A percentile compares a stretch with the other conserved stretches of the same genome.
These are phyloP conservation scores for Adansonia rubrostipa DNA, from an alignment of 441 rosid genomes.

Conservation along the genomic window DNA sequence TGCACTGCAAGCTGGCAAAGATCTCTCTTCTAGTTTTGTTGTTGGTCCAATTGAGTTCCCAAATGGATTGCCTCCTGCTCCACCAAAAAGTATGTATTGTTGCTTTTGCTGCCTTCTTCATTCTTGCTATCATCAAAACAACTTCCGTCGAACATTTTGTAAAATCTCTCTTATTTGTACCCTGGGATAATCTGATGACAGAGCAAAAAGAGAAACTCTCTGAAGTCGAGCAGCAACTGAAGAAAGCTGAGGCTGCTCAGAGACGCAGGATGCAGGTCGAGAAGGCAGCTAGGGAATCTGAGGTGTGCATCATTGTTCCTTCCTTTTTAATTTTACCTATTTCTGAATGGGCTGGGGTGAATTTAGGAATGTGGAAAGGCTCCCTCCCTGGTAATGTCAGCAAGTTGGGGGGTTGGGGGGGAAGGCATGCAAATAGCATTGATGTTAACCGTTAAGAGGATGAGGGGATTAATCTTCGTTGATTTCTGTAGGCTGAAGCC, in stretches of 20 bases:
- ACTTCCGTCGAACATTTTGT: not conserved
- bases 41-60: conserved; percentile 46
- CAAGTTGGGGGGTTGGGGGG: not conserved
- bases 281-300: conserved; percentile 59
- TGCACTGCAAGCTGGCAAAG: conserved; percentile 54
- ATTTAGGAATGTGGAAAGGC: conserved; percentile 6
- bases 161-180: not conserved
- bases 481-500: conserved; percentile 51
- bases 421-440: not conserved
- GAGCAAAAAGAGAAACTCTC: conserved; percentile 57
- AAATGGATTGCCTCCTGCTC: conserved; percentile 58
- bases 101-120: conserved; percentile 15
- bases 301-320: conserved; percentile 37
- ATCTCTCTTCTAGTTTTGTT: conserved; percentile 31
- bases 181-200: conserved; percentile 24
- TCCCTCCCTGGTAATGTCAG: not conserved
- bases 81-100: conserved; percentile 49
- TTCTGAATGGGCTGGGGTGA: not conserved
- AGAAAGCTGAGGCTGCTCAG: conserved; percentile 59
- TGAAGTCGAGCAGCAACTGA: conserved; percentile 55
- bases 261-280: conserved; percentile 53
- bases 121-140: not conserved
- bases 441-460: not conserved
- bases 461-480: conserved; percentile 16
- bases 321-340: not conserved